Evolutionary conservation across 192 early-diverging fungal genomes (phyloP).

Genomic region (Oehlia diaphana): DNA sequence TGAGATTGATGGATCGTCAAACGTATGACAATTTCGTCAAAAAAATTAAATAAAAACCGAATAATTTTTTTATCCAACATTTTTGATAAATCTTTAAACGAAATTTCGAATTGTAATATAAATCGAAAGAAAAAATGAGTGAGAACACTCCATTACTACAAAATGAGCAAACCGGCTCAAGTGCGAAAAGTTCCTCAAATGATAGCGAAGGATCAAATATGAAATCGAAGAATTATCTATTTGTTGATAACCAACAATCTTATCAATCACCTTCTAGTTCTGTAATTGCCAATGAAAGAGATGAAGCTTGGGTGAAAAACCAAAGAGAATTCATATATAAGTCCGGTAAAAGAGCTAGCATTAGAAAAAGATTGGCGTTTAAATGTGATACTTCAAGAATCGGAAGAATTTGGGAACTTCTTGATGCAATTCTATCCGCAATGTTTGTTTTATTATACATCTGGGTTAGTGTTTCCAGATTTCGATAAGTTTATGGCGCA

Average conservation of each 20-base stretch:
- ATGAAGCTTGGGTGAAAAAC: constrained; percentile 8
- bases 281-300: neutral
- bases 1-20: too few species aligned
- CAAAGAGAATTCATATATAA: neutral
- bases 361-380: neutral
- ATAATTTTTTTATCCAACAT: too few species aligned
- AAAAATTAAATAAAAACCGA: too few species aligned
- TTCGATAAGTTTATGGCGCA: neutral
- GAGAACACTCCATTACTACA: neutral
- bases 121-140: neutral
- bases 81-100: too few species aligned
- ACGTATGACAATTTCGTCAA: too few species aligned
- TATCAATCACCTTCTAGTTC: neutral
- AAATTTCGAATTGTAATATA: too few species aligned
- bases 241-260: neutral
- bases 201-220: neutral
- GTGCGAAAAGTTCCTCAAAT: neutral
- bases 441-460: constrained; percentile 52
- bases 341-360: neutral
- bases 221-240: neutral
- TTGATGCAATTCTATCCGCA: constrained; percentile 53
- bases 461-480: constrained; percentile 15
- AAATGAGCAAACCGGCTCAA: neutral
- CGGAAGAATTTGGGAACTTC: constrained; percentile 60
- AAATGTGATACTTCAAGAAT: neutral